Percentiles rank a stretch among this genome's conserved stretches.
phyloP scores from a whole-genome alignment of 352 stramenopile species.

The Phytophthora pinifolia region DNA sequence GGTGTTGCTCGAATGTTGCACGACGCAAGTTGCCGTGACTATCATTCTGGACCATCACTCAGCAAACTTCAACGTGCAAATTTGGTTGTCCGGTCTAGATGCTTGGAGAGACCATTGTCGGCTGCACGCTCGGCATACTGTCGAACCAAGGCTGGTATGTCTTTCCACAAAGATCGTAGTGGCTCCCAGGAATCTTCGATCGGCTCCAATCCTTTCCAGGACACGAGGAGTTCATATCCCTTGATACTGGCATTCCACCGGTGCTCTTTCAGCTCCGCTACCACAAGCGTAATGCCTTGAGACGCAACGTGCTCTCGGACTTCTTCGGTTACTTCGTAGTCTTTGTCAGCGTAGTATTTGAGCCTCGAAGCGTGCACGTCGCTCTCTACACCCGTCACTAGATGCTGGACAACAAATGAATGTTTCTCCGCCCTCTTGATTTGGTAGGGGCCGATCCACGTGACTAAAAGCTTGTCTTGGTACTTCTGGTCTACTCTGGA shows the following conservation, averaged over 20 bases:
- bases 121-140: not conserved
- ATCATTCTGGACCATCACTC: not conserved
- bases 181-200: conserved; percentile 2
- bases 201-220: conserved; percentile 2
- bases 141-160: not conserved
- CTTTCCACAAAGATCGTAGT: conserved; percentile 3
- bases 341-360: conserved; percentile 29
- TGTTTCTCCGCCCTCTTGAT: conserved; percentile 21
- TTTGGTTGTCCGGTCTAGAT: not conserved
- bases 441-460: conserved; percentile 32
- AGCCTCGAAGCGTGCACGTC: conserved; percentile 23
- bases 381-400: conserved; percentile 9
- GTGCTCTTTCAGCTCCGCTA: conserved; percentile 1
- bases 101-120: not conserved
- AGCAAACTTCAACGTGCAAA: not conserved
- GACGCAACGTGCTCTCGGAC: conserved; percentile 15
- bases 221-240: conserved; percentile 2
- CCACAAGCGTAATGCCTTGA: conserved; percentile 17
- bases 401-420: conserved; percentile 23
- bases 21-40: not conserved
- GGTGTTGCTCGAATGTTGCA: not conserved
- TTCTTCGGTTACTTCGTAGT: conserved; percentile 27
- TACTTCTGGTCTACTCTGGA: conserved; percentile 31
- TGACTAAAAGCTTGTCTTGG: conserved; percentile 33
- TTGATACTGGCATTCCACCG: not conserved